Percentiles rank a stretch among this genome's conserved stretches.
Evolutionary conservation across 1,284 basidiomycete species (phyloP).

Genomic region (Cerioporus squamosus): DNA sequence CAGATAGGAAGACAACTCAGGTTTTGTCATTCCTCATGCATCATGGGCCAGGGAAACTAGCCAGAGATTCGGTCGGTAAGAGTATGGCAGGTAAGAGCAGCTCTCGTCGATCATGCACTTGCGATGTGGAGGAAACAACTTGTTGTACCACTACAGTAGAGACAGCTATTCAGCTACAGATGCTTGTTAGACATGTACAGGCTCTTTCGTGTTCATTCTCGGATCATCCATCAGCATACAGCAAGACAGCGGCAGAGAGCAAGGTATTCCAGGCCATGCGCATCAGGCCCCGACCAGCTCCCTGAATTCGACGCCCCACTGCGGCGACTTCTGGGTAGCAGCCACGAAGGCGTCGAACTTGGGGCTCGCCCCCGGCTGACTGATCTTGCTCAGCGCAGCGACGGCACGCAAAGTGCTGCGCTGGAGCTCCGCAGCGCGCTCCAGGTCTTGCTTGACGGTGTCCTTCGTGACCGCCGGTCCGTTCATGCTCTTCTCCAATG

Average conservation of each 20-base stretch:
- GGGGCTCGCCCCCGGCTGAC: constrained; percentile 61
- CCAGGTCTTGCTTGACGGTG: constrained; percentile 96
- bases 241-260: too few relatives aligned
- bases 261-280: too few relatives aligned
- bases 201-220: background rate
- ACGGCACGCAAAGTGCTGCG: constrained; percentile 86
- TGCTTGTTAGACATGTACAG: background rate
- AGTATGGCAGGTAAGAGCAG: too few relatives aligned
- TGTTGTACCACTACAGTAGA: too few relatives aligned
- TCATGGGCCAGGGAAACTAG: too few relatives aligned
- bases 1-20: too few relatives aligned
- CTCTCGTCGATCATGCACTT: too few relatives aligned
- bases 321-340: constrained; percentile 61
- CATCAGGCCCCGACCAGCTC: constrained; percentile 50
- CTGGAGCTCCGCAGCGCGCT: constrained; percentile 92
- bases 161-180: too few relatives aligned
- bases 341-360: constrained; percentile 81
- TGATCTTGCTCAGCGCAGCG: constrained; percentile 80
- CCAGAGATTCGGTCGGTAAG: too few relatives aligned
- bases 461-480: constrained; percentile 90
- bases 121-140: too few relatives aligned
- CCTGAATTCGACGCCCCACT: constrained; percentile 71
- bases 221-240: background rate
- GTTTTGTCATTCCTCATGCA: too few relatives aligned
- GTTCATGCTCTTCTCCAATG: constrained; percentile 89